These are phyloP conservation scores for Cryptosporidium baileyi DNA, from an alignment of 169 alveolate genomes.

Conservation along the genomic window DNA sequence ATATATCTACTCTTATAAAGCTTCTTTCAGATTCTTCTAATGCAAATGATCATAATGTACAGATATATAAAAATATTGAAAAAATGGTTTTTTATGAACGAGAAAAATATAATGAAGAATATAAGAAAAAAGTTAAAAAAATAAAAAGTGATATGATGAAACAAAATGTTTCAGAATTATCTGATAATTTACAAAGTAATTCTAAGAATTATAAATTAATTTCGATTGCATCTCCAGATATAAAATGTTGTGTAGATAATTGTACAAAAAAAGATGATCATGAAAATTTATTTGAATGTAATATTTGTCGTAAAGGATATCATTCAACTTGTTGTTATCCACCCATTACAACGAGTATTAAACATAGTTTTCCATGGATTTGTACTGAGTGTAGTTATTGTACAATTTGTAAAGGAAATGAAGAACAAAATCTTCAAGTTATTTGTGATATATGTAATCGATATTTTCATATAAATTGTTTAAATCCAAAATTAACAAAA, in stretches of 20 bases:
- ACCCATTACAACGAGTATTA: not conserved
- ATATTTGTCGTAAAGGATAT: slow-evolving; percentile 11
- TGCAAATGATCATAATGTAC: not conserved
- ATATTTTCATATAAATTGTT: slow-evolving; percentile 29
- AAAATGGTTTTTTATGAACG: slow-evolving; percentile 16
- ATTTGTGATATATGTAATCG: slow-evolving; percentile 39
- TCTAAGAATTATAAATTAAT: not conserved
- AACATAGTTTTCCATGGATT: slow-evolving; percentile 24
- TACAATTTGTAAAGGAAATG: slow-evolving; percentile 2
- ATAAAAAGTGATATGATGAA: not conserved
- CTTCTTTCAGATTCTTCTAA: slow-evolving; percentile 28
- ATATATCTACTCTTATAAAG: slow-evolving; percentile 10
- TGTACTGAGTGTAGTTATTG: slow-evolving; percentile 30
- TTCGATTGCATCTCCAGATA: not conserved
- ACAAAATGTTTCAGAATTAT: no score
- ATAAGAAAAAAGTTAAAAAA: not conserved
- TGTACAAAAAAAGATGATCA: not conserved
- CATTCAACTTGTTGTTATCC: slow-evolving; percentile 45
- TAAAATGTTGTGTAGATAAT: not conserved
- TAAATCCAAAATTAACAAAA: slow-evolving; percentile 16
- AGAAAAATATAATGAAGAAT: slow-evolving; percentile 8
- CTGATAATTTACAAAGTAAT: no score
- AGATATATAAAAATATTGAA: not conserved
- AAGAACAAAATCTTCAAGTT: slow-evolving; percentile 12
- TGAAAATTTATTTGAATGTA: slow-evolving; percentile 13